Base-by-base conservation (phyloP, 2,329 filamentous ascomycete species). In the Sarocladiaceae sp. region DNA sequence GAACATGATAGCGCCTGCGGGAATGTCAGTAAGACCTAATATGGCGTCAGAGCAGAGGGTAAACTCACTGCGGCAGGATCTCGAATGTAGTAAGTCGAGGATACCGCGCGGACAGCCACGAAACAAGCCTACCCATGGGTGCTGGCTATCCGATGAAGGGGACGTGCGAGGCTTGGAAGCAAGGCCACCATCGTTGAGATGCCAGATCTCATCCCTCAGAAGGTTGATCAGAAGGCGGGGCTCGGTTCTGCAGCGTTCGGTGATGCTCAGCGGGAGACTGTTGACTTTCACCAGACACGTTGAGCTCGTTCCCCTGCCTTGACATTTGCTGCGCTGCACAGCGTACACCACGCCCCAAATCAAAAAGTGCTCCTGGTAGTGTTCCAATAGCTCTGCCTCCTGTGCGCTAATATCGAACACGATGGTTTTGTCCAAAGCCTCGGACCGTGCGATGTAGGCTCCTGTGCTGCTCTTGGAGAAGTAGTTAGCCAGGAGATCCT, bases 321-420 rank as follows among this genome's bases (percentile, higher is more conserved):
- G 6, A 44, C 39, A 2, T 51, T 5, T 34, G 26, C 27, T 40
- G 16, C 37, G 42, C 2, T 26, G 3, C 2, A 79, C 46, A n/a
- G 76, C 68, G 57, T 85, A 88, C 2, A 71, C 49, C 19, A 95
- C 76, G 0, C 88, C 89, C 90, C 91, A 97, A 4, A 67, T 61
- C 6, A 67, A 64, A 52, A 97, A 89, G 50, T 81, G 72, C 0
- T 58, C 44, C 1, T 61, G 66, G 44, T 80, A 69, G 1, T 62
- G 68, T 19, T 58, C 57, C 19, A 96, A 74, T 3, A 88, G 65
- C 0, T 61, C 48, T 2, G 64, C 59, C 52, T 97, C 91, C 20
- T 71, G 68, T 0, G 53, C 42, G 0, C 82, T 72, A 1, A 94
- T 60, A 20, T 85, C 75, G 50, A 93, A 90, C 0, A 65, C 61